Evolutionary conservation across 495 filamentous ascomycete genomes (phyloP), one percentile per base, ranked within the genome.

Genomic region (Hyaloscypha finlandica): DNA sequence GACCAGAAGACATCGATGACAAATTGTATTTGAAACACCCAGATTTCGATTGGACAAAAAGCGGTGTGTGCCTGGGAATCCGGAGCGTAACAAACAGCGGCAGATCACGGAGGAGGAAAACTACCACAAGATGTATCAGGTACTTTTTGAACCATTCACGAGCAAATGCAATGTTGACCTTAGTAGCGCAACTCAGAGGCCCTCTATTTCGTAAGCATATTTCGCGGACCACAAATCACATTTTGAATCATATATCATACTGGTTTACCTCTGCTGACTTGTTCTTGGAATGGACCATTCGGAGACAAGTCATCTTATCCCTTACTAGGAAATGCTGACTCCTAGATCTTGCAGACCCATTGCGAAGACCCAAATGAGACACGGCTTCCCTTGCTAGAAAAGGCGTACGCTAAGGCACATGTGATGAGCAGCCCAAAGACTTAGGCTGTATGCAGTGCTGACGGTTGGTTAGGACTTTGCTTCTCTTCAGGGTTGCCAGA

Each of bases 321-420:
- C 3, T 37, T 12, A 12, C 12, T n/a, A 12, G 6, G 8, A 1
- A 6, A 12, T 12, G 35, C 12, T 37, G 35, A 37, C 35, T 12
- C 35, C 6, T 12, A 1, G 35, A 12, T 37, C 35, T 37, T 37
- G 6, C 12, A 37, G 35, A 3, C 93, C 1, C 90, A 92, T 70
- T 96, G 93, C 76, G 85, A 87, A 68, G 86, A 92, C 71, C 83
- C 86, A 22, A 93, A 94, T 72, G 94, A 97, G 79, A 97, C 92
- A 0, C 97, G 94, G 94, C 79, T 97, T 35, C 93, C 94, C 1
- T 77, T 97, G 56, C 83, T 97, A 6, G 94, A 97, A 73, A 97
- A 97, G 35, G 35, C 68, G 29, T 67, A 37, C 29, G 59, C 65
- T 2, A 67, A 67, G 30, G 65, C 58, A 4, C 59, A 63, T 71